Conservation (phyloP, 805 yeast species). For the Candida montana region DNA sequence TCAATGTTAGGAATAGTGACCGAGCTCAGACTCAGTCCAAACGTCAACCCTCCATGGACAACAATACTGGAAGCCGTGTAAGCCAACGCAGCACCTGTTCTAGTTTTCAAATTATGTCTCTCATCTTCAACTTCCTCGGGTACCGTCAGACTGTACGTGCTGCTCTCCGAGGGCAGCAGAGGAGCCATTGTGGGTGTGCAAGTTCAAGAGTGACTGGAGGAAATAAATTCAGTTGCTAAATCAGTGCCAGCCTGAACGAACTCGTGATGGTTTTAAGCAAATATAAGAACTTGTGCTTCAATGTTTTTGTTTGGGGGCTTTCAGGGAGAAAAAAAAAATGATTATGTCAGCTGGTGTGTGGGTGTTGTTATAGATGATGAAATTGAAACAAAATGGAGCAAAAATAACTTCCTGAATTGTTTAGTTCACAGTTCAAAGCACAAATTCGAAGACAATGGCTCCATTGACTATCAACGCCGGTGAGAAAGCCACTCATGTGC, state of each 20-base stretch:
- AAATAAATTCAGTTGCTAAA: too few relatives aligned
- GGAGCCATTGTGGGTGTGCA: conserved; percentile 57
- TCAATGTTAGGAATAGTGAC: conserved; percentile 15
- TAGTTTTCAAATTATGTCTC: conserved; percentile 47
- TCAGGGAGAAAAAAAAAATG: too few relatives aligned
- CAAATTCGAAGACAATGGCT: background rate
- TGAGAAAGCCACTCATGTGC: background rate
- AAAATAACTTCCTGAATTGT: too few relatives aligned
- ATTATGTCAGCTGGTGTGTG: too few relatives aligned
- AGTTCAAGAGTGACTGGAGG: too few relatives aligned
- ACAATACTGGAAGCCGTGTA: conserved; percentile 55
- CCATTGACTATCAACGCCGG: background rate
- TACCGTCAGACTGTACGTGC: conserved; percentile 49
- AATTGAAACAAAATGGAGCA: background rate
- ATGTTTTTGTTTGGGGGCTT: background rate
- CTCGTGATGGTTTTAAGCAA: too few relatives aligned
- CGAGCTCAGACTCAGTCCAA: conserved; percentile 35
- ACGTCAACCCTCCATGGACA: conserved; percentile 63
- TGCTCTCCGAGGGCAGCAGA: conserved; percentile 57
- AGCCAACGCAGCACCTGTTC: conserved; percentile 65
- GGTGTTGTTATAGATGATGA: too few relatives aligned
- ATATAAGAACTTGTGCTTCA: background rate
- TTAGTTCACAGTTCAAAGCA: too few relatives aligned
- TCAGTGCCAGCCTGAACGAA: too few relatives aligned
- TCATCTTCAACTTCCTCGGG: conserved; percentile 50